Base-by-base conservation (phyloP, 2,329 filamentous ascomycete species). In the Diaporthe eres region DNA sequence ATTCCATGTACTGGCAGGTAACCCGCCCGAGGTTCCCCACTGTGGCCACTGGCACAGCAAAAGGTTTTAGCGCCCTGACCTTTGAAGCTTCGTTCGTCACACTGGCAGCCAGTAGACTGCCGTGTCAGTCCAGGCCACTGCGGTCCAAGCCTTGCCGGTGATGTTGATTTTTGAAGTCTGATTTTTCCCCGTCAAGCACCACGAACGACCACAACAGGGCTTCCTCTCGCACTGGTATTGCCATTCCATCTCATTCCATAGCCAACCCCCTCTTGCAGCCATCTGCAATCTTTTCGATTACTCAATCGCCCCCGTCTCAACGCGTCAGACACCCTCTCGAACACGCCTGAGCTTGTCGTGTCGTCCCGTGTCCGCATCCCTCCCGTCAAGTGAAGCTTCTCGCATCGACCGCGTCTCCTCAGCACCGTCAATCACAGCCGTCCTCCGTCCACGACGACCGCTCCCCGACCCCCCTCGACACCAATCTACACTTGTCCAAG, bases 181-280 rank as follows among this genome's bases (percentile, higher is more conserved):
- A 73, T 65, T 73, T 73, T 73, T 65, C 71, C 70, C 49, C 71
- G 60, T 65, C 71, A 73, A 73, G 71, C 71, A 73, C 49, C 71
- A 42, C 58, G 17, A 73, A 31, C 44, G 39, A 65, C 58, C 47
- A 55, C 31, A 65, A 65, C 58, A 65, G 58, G 71, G 58, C 71
- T 73, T 73, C 58, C 71, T 73, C 51, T 73, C 58, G 71, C 61
- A 63, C 49, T 37, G 61, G 22, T 61, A 57, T 34, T 42, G 44
- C 71, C 60, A 73, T 51, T 44, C 49, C 71, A 61, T 55, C 57
- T 55, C 71, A 53, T 53, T 28, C 42, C 47, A 31, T 49, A 61
- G 53, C 47, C 71, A 73, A 10, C 4, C 58, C 37, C 25, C 8
- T 55, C 47, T 65, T 57, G 42, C 71, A 73, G 71, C 60, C 37